Evolutionary conservation across 2,329 filamentous ascomycete genomes (phyloP).

Genomic region (Xylaria sp.): DNA sequence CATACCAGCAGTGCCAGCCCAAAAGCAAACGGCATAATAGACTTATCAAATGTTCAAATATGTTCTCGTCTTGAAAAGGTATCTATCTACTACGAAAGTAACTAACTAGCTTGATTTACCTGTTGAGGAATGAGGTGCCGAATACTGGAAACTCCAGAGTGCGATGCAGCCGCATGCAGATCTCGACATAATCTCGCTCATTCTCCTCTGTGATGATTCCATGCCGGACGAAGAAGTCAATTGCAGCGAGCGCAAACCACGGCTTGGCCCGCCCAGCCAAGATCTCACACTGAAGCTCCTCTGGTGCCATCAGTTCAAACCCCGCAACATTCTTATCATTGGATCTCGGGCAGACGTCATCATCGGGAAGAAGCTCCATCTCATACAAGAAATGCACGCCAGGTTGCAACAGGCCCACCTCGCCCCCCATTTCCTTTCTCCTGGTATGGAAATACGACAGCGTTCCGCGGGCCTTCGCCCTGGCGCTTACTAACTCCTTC

Average conservation of each 20-base stretch:
- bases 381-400: slow-evolving; percentile 79
- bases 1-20: slow-evolving; percentile 30
- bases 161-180: slow-evolving; percentile 53
- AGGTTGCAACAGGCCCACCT: slow-evolving; percentile 69
- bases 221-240: slow-evolving; percentile 78
- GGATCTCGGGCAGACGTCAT: slow-evolving; percentile 66
- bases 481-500: slow-evolving; percentile 64
- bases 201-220: slow-evolving; percentile 72
- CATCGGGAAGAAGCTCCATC: slow-evolving; percentile 61
- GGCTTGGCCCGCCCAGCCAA: slow-evolving; percentile 74
- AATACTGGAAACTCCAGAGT: slow-evolving; percentile 30
- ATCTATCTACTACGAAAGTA: background rate
- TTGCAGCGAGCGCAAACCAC: slow-evolving; percentile 73
- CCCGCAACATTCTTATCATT: slow-evolving; percentile 68
- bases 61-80: background rate
- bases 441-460: slow-evolving; percentile 75
- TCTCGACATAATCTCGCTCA: slow-evolving; percentile 73
- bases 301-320: slow-evolving; percentile 67
- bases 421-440: slow-evolving; percentile 70
- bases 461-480: slow-evolving; percentile 65
- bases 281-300: slow-evolving; percentile 64
- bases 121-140: slow-evolving; percentile 21
- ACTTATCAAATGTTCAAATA: slow-evolving; percentile 18
- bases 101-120: slow-evolving; percentile 12
- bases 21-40: slow-evolving; percentile 22